Conservation (phyloP, 176 grass and related monocot genomes). For the Cocos nucifera region DNA sequence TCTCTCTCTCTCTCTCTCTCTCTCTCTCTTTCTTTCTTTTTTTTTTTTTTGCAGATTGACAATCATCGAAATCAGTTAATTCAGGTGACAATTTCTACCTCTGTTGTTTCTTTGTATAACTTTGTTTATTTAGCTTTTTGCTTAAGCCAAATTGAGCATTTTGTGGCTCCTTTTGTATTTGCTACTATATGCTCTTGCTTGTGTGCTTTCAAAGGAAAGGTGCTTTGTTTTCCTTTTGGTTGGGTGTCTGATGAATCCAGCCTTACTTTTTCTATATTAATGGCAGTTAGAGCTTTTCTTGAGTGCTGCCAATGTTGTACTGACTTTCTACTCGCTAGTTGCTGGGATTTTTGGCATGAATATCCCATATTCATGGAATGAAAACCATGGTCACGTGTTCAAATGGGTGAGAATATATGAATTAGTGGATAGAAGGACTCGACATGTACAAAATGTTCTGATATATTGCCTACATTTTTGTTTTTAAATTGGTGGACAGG, state of each 20-base stretch:
- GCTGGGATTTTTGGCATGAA: conserved; percentile 24
- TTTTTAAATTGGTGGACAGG: background rate
- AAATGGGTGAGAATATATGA: conserved; percentile 3
- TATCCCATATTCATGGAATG: conserved; percentile 19
- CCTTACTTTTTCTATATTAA: background rate
- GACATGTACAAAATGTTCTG: background rate
- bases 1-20: too few relatives aligned
- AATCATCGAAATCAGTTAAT: conserved; percentile 25
- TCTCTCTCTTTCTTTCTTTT: too few relatives aligned
- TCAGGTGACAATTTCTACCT: conserved; percentile 9
- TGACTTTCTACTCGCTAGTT: conserved; percentile 16
- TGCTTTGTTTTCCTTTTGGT: too few relatives aligned
- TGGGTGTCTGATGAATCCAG: too few relatives aligned
- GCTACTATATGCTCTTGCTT: too few relatives aligned
- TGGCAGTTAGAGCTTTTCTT: conserved; percentile 21
- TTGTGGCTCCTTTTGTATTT: too few relatives aligned
- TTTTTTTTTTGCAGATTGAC: conserved; percentile 12
- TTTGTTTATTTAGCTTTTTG: too few relatives aligned
- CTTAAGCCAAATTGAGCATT: too few relatives aligned
- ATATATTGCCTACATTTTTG: background rate
- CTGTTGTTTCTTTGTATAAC: too few relatives aligned
- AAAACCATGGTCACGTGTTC: background rate
- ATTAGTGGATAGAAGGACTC: too few relatives aligned
- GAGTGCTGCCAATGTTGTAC: conserved; percentile 13
- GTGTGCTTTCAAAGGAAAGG: too few relatives aligned